Conservation (phyloP, 176 grass and related monocot species). For the Phoenix roebelenii region DNA sequence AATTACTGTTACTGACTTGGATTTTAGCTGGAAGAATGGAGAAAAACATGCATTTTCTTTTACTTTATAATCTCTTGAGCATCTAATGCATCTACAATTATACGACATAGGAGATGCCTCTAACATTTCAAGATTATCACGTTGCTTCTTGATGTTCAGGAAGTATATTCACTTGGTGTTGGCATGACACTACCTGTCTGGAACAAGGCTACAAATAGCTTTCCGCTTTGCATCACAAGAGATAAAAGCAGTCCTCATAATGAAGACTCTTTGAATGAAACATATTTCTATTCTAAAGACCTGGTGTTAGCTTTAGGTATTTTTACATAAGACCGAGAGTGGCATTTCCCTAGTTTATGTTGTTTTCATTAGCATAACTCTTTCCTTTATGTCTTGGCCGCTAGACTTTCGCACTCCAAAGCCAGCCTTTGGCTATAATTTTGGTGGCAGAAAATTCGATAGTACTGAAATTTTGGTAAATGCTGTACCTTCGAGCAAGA, state of each 20-base stretch:
- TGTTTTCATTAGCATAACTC: slow-evolving; percentile 7
- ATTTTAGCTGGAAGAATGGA: too few species aligned
- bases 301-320: slow-evolving; percentile 30
- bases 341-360: background rate
- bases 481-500: slow-evolving; percentile 13
- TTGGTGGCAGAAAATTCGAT: slow-evolving; percentile 4
- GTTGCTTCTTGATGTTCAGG: slow-evolving; percentile 30
- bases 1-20: too few species aligned
- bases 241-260: slow-evolving; percentile 1
- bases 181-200: slow-evolving; percentile 30
- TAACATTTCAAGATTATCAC: background rate
- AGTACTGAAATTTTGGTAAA: slow-evolving; percentile 17
- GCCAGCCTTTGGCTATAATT: slow-evolving; percentile 31
- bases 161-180: slow-evolving; percentile 40
- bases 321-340: slow-evolving; percentile 9
- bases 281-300: slow-evolving; percentile 15
- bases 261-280: slow-evolving; percentile 16
- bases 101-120: too few species aligned
- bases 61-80: too few species aligned
- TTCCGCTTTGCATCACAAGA: slow-evolving; percentile 17
- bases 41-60: too few species aligned
- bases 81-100: too few species aligned
- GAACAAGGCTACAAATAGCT: slow-evolving; percentile 36
- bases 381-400: background rate
- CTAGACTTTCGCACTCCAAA: slow-evolving; percentile 64